Conservation (phyloP, 768 basidiomycete genomes). For the Tubosaeta brunneosetosa region DNA sequence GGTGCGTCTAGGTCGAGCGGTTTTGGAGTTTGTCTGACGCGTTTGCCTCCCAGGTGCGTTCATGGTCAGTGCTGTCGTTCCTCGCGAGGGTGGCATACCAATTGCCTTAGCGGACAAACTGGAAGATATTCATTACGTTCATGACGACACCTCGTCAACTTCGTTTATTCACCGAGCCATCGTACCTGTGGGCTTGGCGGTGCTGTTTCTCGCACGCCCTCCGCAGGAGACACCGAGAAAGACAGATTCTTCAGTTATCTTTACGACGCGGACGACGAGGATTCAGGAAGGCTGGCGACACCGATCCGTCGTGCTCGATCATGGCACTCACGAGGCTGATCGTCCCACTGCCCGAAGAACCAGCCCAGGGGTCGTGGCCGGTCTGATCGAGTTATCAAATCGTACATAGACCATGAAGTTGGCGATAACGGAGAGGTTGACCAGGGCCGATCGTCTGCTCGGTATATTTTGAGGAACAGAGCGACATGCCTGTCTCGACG, state of each 20-base stretch:
- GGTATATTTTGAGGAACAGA: slow-evolving; percentile 71
- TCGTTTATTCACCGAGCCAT: slow-evolving; percentile 60
- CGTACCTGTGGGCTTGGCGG: slow-evolving; percentile 44
- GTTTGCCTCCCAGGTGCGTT: slow-evolving; percentile 59
- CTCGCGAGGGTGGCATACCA: slow-evolving; percentile 81
- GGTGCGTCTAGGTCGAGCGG: slow-evolving; percentile 38
- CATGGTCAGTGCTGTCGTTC: slow-evolving; percentile 75
- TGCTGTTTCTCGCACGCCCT: background rate
- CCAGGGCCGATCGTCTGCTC: slow-evolving; percentile 66
- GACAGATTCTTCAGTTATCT: background rate
- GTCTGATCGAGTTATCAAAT: slow-evolving; percentile 84
- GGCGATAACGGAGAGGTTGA: slow-evolving; percentile 64
- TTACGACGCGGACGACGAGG: slow-evolving; percentile 1
- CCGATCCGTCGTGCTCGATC: slow-evolving; percentile 79
- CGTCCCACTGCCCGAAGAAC: slow-evolving; percentile 28
- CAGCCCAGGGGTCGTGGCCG: slow-evolving; percentile 21
- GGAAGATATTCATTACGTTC: slow-evolving; percentile 78
- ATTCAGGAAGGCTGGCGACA: slow-evolving; percentile 17
- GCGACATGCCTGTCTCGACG: slow-evolving; percentile 59
- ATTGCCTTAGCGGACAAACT: slow-evolving; percentile 87
- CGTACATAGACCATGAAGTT: slow-evolving; percentile 86
- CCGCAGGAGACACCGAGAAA: background rate
- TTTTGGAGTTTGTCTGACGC: background rate
- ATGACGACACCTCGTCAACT: slow-evolving; percentile 77
- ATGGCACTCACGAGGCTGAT: slow-evolving; percentile 88